A percentile compares a stretch with the other conserved stretches of the same genome.
Evolutionary conservation across 176 grass and related monocot species (phyloP).

Genomic region (Phragmites australis): DNA sequence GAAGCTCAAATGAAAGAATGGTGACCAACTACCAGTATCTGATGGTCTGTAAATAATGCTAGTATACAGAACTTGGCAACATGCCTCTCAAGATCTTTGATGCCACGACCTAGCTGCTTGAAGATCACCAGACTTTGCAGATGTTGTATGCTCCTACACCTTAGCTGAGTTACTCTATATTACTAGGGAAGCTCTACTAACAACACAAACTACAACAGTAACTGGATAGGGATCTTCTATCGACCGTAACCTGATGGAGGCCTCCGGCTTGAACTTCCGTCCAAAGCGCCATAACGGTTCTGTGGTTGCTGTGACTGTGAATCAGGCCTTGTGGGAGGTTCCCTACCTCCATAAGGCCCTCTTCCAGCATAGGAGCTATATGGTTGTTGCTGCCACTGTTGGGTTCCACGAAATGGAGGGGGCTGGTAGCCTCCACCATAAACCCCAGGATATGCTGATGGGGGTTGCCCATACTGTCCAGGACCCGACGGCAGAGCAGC

Average conservation of each 20-base stretch:
- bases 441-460: constrained; percentile 16
- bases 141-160: constrained; percentile 1
- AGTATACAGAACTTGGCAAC: constrained; percentile 35
- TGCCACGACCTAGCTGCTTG: background rate
- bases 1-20: constrained; percentile 21
- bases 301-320: constrained; percentile 28
- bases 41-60: constrained; percentile 13
- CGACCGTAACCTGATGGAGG: constrained; percentile 46
- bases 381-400: constrained; percentile 39
- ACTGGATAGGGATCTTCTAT: background rate
- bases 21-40: background rate
- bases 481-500: constrained; percentile 37
- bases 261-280: constrained; percentile 45
- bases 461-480: constrained; percentile 49
- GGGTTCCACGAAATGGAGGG: constrained; percentile 35
- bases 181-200: background rate
- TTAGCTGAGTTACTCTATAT: background rate
- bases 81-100: constrained; percentile 7
- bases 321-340: constrained; percentile 21
- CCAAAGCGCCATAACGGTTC: constrained; percentile 49
- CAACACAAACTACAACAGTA: background rate
- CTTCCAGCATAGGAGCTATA: constrained; percentile 26
- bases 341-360: constrained; percentile 39
- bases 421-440: constrained; percentile 35
- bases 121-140: constrained; percentile 23